Conservation (phyloP, 2,329 filamentous ascomycete species). For the Aspergillus sp. region DNA sequence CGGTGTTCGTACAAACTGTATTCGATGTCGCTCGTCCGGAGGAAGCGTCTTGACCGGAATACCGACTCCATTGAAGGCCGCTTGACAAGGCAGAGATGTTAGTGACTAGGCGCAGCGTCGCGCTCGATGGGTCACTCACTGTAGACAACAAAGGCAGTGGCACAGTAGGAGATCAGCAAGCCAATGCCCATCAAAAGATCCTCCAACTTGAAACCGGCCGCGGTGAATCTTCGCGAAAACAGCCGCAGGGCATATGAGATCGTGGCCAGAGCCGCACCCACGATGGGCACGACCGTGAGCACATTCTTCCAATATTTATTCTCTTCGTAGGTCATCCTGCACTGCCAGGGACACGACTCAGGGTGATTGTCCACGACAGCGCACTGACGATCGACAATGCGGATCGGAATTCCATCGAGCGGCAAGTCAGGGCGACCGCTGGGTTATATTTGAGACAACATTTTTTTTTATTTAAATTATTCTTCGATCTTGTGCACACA, state of each 20-base stretch:
- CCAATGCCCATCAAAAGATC: conserved; percentile 7
- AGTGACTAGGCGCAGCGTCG: not conserved
- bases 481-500: not conserved
- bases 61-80: conserved; percentile 6
- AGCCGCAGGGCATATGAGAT: conserved; percentile 3
- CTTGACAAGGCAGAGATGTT: not conserved
- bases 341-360: not conserved
- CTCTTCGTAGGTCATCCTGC: not conserved
- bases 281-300: conserved; percentile 4
- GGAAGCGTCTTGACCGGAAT: conserved; percentile 3
- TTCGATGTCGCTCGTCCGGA: not conserved
- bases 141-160: conserved; percentile 1
- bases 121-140: not conserved
- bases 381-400: not conserved
- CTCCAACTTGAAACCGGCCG: not conserved
- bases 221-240: conserved; percentile 1
- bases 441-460: not conserved
- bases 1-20: not conserved
- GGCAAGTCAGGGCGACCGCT: not conserved
- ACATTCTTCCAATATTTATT: conserved; percentile 5
- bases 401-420: not conserved
- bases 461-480: not conserved
- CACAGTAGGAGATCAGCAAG: conserved; percentile 6
- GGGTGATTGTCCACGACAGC: not conserved
- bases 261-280: not conserved